phyloP scores from a whole-genome alignment of 345 rosid species.

The Citrus unshiu region DNA sequence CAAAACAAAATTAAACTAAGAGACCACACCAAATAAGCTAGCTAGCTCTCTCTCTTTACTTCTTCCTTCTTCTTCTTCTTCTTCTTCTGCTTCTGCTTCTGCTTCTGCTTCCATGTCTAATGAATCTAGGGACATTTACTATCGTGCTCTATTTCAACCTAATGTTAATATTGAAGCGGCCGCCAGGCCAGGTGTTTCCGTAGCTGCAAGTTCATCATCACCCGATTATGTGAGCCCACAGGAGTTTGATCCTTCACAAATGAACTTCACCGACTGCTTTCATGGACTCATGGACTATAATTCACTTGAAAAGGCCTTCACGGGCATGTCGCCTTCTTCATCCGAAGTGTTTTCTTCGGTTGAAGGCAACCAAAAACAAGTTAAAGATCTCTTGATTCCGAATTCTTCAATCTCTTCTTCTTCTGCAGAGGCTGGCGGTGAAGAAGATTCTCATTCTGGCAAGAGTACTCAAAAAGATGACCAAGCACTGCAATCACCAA shows the following conservation, averaged over 20 bases:
- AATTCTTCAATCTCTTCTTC: constrained; percentile 65
- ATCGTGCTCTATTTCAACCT: constrained; percentile 34
- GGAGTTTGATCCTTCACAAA: constrained; percentile 37
- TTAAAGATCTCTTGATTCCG: constrained; percentile 18
- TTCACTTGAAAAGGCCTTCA: constrained; percentile 45
- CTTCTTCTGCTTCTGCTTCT: constrained; percentile 10
- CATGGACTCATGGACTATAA: constrained; percentile 51
- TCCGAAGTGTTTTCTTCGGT: constrained; percentile 46
- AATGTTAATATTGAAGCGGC: neutral
- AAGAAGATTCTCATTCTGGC: constrained; percentile 56
- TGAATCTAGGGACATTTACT: constrained; percentile 54
- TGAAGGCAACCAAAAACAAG: constrained; percentile 29
- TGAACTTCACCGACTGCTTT: constrained; percentile 60
- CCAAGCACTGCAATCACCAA: constrained; percentile 8
- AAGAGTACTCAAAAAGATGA: constrained; percentile 37
- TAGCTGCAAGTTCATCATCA: constrained; percentile 16
- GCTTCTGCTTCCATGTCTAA: constrained; percentile 55
- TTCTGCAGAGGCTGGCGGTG: constrained; percentile 61
- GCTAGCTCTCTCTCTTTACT: constrained; percentile 2
- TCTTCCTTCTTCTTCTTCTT: constrained; percentile 13
- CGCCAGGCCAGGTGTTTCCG: neutral
- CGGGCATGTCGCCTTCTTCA: constrained; percentile 44
- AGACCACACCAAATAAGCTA: neutral
- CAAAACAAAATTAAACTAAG: constrained; percentile 16
- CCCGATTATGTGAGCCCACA: constrained; percentile 16